Conservation (phyloP, 1,284 basidiomycete genomes). For the Paramarasmius palmivorus region DNA sequence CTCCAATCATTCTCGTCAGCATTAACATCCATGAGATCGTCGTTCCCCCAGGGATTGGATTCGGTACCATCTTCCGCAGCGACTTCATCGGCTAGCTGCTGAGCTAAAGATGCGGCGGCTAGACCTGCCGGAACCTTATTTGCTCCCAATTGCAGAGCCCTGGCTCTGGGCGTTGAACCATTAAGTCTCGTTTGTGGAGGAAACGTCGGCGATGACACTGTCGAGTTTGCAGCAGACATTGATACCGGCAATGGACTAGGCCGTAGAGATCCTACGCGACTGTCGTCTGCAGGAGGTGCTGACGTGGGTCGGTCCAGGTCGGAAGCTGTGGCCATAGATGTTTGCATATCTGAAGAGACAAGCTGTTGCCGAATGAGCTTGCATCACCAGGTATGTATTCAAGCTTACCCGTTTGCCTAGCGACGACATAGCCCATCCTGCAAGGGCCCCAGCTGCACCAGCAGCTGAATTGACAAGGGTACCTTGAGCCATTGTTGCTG, state of each 20-base stretch:
- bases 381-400: background rate
- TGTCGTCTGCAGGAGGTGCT: slow-evolving; percentile 29
- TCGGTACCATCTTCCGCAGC: slow-evolving; percentile 46
- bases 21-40: slow-evolving; percentile 88
- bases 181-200: slow-evolving; percentile 4
- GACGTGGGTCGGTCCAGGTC: slow-evolving; percentile 38
- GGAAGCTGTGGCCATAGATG: slow-evolving; percentile 47
- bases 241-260: slow-evolving; percentile 19
- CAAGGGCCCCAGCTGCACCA: slow-evolving; percentile 86
- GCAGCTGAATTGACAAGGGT: slow-evolving; percentile 83
- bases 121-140: slow-evolving; percentile 42
- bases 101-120: slow-evolving; percentile 37
- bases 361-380: slow-evolving; percentile 44
- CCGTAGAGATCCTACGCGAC: slow-evolving; percentile 16
- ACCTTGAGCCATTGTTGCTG: slow-evolving; percentile 41
- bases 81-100: slow-evolving; percentile 60
- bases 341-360: slow-evolving; percentile 71
- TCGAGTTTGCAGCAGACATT: slow-evolving; percentile 18
- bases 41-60: slow-evolving; percentile 65
- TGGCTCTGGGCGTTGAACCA: slow-evolving; percentile 42
- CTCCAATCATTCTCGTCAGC: slow-evolving; percentile 94
- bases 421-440: slow-evolving; percentile 93
- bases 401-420: slow-evolving; percentile 69
- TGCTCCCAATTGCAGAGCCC: slow-evolving; percentile 72
- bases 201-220: slow-evolving; percentile 19